These are phyloP conservation scores for Mariannaea elegans DNA, from an alignment of 2,329 filamentous ascomycete species.

Conservation along the genomic window DNA sequence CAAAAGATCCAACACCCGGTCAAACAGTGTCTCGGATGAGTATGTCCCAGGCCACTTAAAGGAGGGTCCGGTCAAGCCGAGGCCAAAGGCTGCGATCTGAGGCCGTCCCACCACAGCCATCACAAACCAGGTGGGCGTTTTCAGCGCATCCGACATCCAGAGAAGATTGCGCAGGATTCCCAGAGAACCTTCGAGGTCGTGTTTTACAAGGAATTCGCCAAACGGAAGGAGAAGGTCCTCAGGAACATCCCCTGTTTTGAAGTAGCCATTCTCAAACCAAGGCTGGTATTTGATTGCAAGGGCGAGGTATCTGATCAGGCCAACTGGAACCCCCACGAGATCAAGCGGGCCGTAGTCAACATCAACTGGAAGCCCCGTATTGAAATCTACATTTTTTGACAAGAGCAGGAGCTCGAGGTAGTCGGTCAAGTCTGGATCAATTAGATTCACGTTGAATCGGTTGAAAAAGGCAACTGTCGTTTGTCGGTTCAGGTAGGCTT, in stretches of 20 bases:
- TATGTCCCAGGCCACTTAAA: background rate
- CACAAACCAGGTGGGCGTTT: constrained; percentile 24
- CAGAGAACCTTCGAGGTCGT: constrained; percentile 34
- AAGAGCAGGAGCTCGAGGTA: background rate
- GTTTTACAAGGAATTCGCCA: constrained; percentile 24
- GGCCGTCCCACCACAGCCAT: constrained; percentile 26
- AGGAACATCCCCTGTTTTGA: constrained; percentile 25
- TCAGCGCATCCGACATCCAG: background rate
- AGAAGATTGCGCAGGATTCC: constrained; percentile 24
- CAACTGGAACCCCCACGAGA: background rate
- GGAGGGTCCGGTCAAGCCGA: background rate
- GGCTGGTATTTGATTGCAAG: constrained; percentile 28
- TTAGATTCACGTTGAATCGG: constrained; percentile 22
- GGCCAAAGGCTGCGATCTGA: constrained; percentile 4
- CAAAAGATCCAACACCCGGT: background rate
- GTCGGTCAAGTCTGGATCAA: background rate
- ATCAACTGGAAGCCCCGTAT: constrained; percentile 17
- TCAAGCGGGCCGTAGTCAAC: constrained; percentile 16
- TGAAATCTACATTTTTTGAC: constrained; percentile 22
- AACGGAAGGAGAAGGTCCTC: constrained; percentile 30
- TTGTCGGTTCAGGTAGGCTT: constrained; percentile 25
- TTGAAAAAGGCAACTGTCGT: constrained; percentile 23
- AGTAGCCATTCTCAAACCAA: constrained; percentile 34
- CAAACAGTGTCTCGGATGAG: background rate
- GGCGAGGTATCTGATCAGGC: constrained; percentile 12